Conservation (phyloP, 148 eudicot species). For the Nepenthes mirabilis region DNA sequence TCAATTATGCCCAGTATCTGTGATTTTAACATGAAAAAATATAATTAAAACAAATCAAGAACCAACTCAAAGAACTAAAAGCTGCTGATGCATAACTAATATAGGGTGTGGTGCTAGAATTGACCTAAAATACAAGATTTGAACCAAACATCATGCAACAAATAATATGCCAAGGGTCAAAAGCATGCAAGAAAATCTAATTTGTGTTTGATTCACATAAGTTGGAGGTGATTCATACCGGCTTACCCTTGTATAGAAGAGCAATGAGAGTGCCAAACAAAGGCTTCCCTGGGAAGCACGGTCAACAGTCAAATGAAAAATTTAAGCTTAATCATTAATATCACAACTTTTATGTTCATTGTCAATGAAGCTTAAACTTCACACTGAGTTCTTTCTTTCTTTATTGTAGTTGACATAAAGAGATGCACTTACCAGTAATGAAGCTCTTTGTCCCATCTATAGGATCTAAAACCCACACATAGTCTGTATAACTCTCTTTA, state of each 20-base stretch:
- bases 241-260: slow-evolving; percentile 74
- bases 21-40: not conserved
- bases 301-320: not conserved
- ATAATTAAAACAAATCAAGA: too few species aligned
- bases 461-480: slow-evolving; percentile 96
- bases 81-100: not conserved
- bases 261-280: slow-evolving; percentile 93
- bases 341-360: not conserved
- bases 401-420: not conserved
- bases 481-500: slow-evolving; percentile 67
- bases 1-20: slow-evolving; percentile 87
- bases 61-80: too few species aligned
- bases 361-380: not conserved
- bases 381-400: not conserved
- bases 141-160: not conserved
- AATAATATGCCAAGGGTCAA: too few species aligned
- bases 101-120: not conserved
- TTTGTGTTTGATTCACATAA: too few species aligned
- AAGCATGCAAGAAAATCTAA: too few species aligned
- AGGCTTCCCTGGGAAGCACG: slow-evolving; percentile 61
- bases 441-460: slow-evolving; percentile 99
- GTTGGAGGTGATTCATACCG: slow-evolving; percentile 43
- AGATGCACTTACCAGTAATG: slow-evolving; percentile 58
- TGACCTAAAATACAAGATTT: not conserved
- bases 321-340: not conserved